These are phyloP conservation scores for Globisporangium ultimum DNA, from an alignment of 352 stramenopile species.

Conservation along the genomic window DNA sequence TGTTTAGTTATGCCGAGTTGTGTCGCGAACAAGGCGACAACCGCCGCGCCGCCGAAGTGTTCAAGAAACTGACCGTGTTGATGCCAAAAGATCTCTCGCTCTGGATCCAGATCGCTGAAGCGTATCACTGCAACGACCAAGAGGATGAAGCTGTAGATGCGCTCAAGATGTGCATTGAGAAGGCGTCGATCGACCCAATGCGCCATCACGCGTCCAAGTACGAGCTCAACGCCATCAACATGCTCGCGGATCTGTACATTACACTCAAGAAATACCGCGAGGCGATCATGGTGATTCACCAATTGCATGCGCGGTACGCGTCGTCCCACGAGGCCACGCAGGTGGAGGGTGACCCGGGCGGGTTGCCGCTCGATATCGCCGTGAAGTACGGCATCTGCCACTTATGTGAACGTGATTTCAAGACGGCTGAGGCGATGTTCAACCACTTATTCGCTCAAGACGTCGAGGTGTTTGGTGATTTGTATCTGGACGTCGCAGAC, in stretches of 20 bases:
- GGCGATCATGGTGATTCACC: constrained; percentile 76
- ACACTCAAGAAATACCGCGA: constrained; percentile 82
- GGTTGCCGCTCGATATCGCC: constrained; percentile 78
- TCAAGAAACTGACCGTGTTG: constrained; percentile 73
- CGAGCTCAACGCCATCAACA: constrained; percentile 86
- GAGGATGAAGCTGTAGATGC: constrained; percentile 82
- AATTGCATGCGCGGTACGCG: constrained; percentile 65
- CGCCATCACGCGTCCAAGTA: constrained; percentile 70
- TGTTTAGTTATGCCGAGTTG: constrained; percentile 80
- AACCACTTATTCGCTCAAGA: constrained; percentile 81
- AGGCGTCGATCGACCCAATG: constrained; percentile 57
- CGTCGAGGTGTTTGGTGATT: constrained; percentile 78
- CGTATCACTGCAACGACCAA: constrained; percentile 87
- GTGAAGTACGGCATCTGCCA: constrained; percentile 88
- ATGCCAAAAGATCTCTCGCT: constrained; percentile 74
- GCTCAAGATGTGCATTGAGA: constrained; percentile 82
- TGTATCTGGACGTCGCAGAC: constrained; percentile 83
- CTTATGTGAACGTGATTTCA: constrained; percentile 70
- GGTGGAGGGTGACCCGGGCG: constrained; percentile 60
- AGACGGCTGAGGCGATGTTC: constrained; percentile 78
- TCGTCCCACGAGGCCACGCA: constrained; percentile 52
- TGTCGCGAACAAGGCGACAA: constrained; percentile 80
- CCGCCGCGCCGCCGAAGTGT: constrained; percentile 69
- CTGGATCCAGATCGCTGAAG: constrained; percentile 85
- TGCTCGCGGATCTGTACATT: constrained; percentile 86